phyloP scores from a whole-genome alignment of 495 filamentous ascomycete genomes.

The Tuber brumale region DNA sequence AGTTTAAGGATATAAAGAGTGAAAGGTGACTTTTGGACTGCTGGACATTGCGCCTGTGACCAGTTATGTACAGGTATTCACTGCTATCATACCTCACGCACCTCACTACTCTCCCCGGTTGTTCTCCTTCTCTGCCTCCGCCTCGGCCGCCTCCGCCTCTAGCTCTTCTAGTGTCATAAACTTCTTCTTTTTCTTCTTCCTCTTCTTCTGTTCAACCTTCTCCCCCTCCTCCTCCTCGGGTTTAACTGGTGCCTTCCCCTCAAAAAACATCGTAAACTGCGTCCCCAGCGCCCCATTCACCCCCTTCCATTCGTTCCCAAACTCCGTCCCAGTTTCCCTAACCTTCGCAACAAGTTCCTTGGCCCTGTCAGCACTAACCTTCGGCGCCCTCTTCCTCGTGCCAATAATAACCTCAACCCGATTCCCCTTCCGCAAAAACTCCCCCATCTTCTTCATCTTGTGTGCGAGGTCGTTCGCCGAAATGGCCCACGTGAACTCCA shows the following conservation, averaged over 20 bases:
- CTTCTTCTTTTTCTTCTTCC: slow-evolving; percentile 3
- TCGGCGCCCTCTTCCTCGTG: slow-evolving; percentile 79
- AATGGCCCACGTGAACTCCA: slow-evolving; percentile 67
- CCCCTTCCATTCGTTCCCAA: slow-evolving; percentile 27
- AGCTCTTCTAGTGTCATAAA: slow-evolving; percentile 4
- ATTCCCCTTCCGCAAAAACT: slow-evolving; percentile 52
- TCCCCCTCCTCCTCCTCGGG: background rate
- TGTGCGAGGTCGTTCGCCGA: slow-evolving; percentile 53
- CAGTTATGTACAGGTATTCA: background rate
- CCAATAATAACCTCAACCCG: slow-evolving; percentile 54
- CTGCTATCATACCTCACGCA: background rate
- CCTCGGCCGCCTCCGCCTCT: slow-evolving; percentile 3
- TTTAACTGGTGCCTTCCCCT: slow-evolving; percentile 26
- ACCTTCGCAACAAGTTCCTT: slow-evolving; percentile 42
- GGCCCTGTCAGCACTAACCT: slow-evolving; percentile 79
- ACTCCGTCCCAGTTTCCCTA: slow-evolving; percentile 6
- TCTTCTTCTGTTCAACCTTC: background rate
- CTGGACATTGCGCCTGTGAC: background rate
- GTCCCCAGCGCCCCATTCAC: slow-evolving; percentile 27
- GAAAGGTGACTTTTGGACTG: background rate
- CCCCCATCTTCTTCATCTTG: slow-evolving; percentile 50
- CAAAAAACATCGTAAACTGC: slow-evolving; percentile 27
- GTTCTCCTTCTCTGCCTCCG: background rate
- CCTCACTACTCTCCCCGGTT: background rate
- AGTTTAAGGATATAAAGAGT: background rate